Base-by-base conservation (phyloP, 495 filamentous ascomycete species). In the Bathelium albidoporum region DNA sequence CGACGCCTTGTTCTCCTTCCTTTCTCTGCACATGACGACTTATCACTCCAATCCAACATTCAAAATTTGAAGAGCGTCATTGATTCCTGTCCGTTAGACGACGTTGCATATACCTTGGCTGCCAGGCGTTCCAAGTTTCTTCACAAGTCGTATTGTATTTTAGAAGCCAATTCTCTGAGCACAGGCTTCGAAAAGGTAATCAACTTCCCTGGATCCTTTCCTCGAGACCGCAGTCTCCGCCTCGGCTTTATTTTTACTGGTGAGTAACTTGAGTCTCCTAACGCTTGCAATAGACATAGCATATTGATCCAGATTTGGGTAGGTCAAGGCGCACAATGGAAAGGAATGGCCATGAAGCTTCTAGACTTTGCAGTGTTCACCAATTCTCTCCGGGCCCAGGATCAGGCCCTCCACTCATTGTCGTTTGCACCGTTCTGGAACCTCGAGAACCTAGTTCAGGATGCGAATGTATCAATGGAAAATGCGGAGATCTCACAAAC, bases 271-370 rank as follows among this genome's bases (percentile, higher is more conserved):
- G 22, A 20, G 49, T 44, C 14, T 44, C 34, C 41, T 18, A 39
- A 24, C 26, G n/a, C 29, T 14, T 20, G 34, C 36, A 31, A 26
- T 12, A 62, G 22, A n/a, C 44, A 20, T 4, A 49, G 44, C n/a
- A 26, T 16, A 18, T 62, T 62, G 20, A 29, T 80, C 0, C n/a
- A n/a, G n/a, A n/a, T n/a, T n/a, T 80, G 80, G 61, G 80, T 78
- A 1, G 78, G 78, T 5, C 78, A 80, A 65, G 78, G 78, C 7
- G 78, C 77, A 2, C 78, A 80, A 43, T 78, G 72, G 68, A 61
- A 62, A 7, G 70, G 66, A 1, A 82, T 81, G 79, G 80, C 16
- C 16, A 34, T 18, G 18, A 39, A 49, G n/a, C 36, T 62, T 28
- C 18, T 62, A n/a, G 32, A 28, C 60, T 44, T 45, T 20, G 32